A percentile compares a stretch with the other conserved stretches of the same genome.
Conservation (phyloP, 306 rosid species). For the Oxytropis ochrocephala region DNA sequence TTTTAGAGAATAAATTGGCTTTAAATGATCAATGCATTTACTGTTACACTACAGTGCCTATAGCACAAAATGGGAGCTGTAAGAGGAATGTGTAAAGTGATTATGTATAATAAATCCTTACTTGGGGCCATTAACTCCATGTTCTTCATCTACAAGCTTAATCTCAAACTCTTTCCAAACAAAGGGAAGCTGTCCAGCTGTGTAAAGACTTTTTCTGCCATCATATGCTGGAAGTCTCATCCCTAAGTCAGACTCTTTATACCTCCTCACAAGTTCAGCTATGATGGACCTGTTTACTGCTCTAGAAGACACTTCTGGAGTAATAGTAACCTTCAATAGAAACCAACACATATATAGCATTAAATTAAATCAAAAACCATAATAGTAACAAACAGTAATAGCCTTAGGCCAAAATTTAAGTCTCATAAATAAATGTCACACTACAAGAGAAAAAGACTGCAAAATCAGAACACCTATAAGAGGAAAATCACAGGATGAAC, state of each 20-base stretch:
- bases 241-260: slow-evolving; percentile 81
- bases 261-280: slow-evolving; percentile 82
- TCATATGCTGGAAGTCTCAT: slow-evolving; percentile 96
- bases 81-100: not conserved
- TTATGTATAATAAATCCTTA: slow-evolving; percentile 29
- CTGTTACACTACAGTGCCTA: too few relatives aligned
- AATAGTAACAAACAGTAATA: slow-evolving; percentile 44
- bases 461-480: slow-evolving; percentile 31
- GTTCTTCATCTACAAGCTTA: slow-evolving; percentile 72
- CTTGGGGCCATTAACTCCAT: slow-evolving; percentile 67
- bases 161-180: slow-evolving; percentile 76
- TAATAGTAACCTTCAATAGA: slow-evolving; percentile 65
- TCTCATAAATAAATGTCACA: slow-evolving; percentile 53
- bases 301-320: slow-evolving; percentile 89
- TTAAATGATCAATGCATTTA: not conserved
- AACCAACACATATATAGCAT: slow-evolving; percentile 24
- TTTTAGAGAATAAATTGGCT: too few relatives aligned
- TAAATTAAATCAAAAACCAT: slow-evolving; percentile 21
- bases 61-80: too few relatives aligned
- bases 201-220: slow-evolving; percentile 92
- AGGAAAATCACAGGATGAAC: slow-evolving; percentile 37
- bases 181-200: slow-evolving; percentile 97
- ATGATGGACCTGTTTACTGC: slow-evolving; percentile 78
- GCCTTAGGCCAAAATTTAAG: slow-evolving; percentile 25
- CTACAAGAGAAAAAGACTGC: slow-evolving; percentile 43